These are phyloP conservation scores for Novakomyces olei DNA, from an alignment of 805 yeast genomes.

Conservation along the genomic window DNA sequence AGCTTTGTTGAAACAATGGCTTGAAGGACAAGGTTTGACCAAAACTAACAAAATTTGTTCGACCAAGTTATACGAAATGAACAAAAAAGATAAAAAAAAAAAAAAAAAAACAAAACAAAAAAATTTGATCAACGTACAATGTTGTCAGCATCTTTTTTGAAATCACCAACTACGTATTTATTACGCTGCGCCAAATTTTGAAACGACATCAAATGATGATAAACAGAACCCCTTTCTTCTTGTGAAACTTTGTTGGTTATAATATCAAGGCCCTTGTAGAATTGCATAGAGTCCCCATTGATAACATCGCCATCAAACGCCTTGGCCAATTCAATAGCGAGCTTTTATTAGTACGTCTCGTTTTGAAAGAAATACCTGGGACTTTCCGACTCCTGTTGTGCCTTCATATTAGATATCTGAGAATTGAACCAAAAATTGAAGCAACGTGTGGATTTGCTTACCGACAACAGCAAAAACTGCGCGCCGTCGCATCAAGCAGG, in stretches of 20 bases:
- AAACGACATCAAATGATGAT: slow-evolving; percentile 78
- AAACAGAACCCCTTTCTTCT: slow-evolving; percentile 46
- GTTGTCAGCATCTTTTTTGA: slow-evolving; percentile 44
- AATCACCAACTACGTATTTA: slow-evolving; percentile 61
- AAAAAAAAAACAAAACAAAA: no score
- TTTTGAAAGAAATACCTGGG: slow-evolving; percentile 27
- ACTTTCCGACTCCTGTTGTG: slow-evolving; percentile 92
- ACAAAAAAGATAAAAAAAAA: no score
- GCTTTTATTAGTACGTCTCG: no score
- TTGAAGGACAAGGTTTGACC: no score
- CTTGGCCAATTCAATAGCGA: slow-evolving; percentile 58
- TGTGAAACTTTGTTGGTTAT: slow-evolving; percentile 87
- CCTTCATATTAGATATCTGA: no score
- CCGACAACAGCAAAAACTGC: no score
- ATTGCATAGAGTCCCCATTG: slow-evolving; percentile 95
- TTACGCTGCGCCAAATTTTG: slow-evolving; percentile 37
- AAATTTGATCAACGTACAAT: slow-evolving; percentile 20
- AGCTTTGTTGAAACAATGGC: no score
- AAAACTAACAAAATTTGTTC: no score
- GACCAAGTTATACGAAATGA: no score
- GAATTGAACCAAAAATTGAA: no score
- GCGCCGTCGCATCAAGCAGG: no score
- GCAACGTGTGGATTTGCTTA: no score
- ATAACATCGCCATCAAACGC: slow-evolving; percentile 67
- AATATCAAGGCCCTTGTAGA: slow-evolving; percentile 47